A percentile compares a stretch with the other conserved stretches of the same genome.
phyloP scores from a whole-genome alignment of 1,139 yeast genomes.

The Williopsis jadinii region DNA sequence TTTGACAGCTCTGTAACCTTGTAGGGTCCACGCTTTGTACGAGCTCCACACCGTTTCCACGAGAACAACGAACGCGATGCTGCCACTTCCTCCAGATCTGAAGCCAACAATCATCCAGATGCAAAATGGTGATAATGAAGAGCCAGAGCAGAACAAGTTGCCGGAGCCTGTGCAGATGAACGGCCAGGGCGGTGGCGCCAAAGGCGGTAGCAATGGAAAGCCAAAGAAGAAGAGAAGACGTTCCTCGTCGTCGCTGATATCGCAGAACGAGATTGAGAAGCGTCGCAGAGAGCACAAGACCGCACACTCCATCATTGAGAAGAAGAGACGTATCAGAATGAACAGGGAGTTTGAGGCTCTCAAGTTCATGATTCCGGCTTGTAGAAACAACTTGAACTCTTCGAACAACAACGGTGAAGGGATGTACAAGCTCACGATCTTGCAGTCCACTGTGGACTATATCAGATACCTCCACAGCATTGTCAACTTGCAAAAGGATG shows the following conservation, averaged over 20 bases:
- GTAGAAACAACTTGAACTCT: constrained; percentile 35
- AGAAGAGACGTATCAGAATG: constrained; percentile 70
- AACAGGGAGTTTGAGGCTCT: constrained; percentile 80
- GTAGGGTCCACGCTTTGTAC: too few relatives aligned
- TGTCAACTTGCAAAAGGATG: constrained; percentile 39
- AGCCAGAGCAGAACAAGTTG: background rate
- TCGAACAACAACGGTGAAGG: constrained; percentile 37
- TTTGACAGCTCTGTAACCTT: too few relatives aligned
- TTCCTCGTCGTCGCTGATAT: constrained; percentile 30
- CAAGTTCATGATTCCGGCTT: constrained; percentile 73
- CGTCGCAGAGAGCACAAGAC: constrained; percentile 49
- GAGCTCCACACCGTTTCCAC: too few relatives aligned
- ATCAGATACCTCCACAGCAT: constrained; percentile 61
- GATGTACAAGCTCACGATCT: constrained; percentile 73
- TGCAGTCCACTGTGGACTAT: constrained; percentile 78
- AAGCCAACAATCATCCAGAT: constrained; percentile 58
- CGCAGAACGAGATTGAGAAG: constrained; percentile 47
- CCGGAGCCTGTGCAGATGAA: background rate
- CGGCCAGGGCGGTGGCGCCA: too few relatives aligned
- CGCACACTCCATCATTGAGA: constrained; percentile 75
- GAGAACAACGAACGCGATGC: constrained; percentile 1
- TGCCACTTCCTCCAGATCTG: constrained; percentile 56
- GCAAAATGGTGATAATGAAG: constrained; percentile 24
- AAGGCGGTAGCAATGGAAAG: background rate
- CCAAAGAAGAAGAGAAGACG: constrained; percentile 41